Evolutionary conservation across 1,139 yeast species (phyloP).

Genomic region (Protomyces arabidopsidicola): DNA sequence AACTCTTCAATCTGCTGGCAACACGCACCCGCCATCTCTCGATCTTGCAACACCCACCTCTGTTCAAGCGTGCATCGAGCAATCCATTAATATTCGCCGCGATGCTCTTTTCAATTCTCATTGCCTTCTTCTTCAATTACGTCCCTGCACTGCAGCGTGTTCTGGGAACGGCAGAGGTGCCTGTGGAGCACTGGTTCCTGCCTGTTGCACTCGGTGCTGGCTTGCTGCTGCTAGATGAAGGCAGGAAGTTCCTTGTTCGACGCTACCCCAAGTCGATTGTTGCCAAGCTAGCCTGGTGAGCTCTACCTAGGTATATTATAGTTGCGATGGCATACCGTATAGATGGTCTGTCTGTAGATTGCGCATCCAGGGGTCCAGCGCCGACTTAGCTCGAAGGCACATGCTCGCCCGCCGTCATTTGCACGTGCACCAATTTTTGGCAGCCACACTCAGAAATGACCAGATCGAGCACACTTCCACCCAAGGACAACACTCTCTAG

Average conservation of each 20-base stretch:
- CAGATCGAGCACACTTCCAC: too few species aligned
- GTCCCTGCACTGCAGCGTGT: constrained; percentile 46
- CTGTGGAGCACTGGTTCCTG: constrained; percentile 50
- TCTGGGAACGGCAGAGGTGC: constrained; percentile 45
- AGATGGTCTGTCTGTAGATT: too few species aligned
- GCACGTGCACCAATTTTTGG: too few species aligned
- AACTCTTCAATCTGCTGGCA: constrained; percentile 48
- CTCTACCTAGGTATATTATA: too few species aligned
- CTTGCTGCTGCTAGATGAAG: constrained; percentile 46
- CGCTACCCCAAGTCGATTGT: constrained; percentile 42
- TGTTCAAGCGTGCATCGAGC: constrained; percentile 37
- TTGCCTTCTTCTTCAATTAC: constrained; percentile 49
- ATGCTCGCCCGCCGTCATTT: too few species aligned
- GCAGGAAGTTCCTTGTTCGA: constrained; percentile 45
- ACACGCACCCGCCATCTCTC: constrained; percentile 48
- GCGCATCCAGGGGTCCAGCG: too few species aligned
- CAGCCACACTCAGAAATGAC: too few species aligned
- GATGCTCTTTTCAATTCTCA: constrained; percentile 44
- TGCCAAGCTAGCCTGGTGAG: constrained; percentile 47
- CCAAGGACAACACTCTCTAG: not conserved
- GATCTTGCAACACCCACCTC: constrained; percentile 46
- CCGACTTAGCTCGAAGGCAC: too few species aligned
- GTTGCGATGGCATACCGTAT: too few species aligned
- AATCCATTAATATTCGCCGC: constrained; percentile 42
- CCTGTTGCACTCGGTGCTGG: constrained; percentile 48